Conservation (phyloP, 2,329 filamentous ascomycete species). For the Venturiaceae sp. region DNA sequence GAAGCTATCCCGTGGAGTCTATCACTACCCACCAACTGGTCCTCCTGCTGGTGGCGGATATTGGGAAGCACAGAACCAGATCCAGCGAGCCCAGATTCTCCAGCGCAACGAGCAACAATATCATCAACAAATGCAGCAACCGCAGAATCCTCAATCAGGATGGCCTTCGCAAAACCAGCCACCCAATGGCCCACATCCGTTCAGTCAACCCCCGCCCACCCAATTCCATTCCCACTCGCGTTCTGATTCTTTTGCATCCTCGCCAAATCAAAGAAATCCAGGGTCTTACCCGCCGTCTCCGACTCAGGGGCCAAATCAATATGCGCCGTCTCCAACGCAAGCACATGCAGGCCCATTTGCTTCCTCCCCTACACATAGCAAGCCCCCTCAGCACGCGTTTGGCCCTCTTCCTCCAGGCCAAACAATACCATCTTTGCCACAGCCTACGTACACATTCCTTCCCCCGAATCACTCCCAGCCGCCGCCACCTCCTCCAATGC, state of each 20-base stretch:
- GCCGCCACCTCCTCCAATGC: background rate
- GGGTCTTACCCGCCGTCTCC: background rate
- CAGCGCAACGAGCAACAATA: conserved; percentile 1
- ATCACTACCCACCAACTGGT: background rate
- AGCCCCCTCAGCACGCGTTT: background rate
- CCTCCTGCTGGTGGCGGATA: background rate
- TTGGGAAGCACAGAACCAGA: background rate
- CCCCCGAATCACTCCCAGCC: background rate
- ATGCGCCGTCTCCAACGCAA: background rate
- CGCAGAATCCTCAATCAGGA: background rate
- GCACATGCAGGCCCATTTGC: background rate
- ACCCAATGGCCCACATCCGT: background rate
- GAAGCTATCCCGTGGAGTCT: background rate
- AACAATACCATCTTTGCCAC: background rate
- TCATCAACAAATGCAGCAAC: conserved; percentile 1
- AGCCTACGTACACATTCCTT: background rate
- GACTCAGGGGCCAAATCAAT: background rate
- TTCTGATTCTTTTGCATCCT: background rate
- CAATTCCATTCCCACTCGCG: background rate
- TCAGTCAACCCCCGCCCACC: background rate
- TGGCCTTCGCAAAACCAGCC: background rate
- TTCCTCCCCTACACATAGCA: background rate
- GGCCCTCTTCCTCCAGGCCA: background rate
- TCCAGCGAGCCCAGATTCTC: background rate
- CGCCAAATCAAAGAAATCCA: background rate